Evolutionary conservation across 495 filamentous ascomycete genomes (phyloP), one percentile per base, ranked within the genome.

Genomic region (Rusavskia elegans): DNA sequence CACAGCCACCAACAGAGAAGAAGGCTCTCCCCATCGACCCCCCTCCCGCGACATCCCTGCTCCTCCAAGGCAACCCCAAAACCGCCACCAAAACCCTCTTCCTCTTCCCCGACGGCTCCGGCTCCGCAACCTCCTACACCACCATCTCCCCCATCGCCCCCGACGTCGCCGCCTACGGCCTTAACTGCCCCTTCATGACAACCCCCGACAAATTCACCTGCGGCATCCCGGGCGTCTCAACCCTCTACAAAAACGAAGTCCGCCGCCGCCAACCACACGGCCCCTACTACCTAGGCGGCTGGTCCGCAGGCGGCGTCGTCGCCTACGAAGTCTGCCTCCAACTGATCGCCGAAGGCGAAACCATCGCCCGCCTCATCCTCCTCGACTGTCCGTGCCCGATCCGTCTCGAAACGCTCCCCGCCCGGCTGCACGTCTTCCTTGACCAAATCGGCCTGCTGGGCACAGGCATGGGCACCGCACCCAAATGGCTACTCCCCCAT

Each of bases 261-360:
- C 81, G 78, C 10, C 78, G 85, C 54, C 80, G 85, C 32, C 73
- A 88, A 67, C 79, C 89, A 0, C 74, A 80, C 42, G 87, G 87
- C 1, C 80, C 80, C 5, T 83, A 83, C 64, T 70, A 75, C 59
- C 65, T 83, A 38, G 79, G 79, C 49, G 82, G 75, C 16, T 95
- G 89, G 89, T 87, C 82, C 20, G 88, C 87, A 9, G 89, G 89
- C 48, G 89, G 89, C 40, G 85, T 92, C 35, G 82, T 89, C 56
- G 88, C 88, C 23, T 95, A 86, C 61, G 87, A 93, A 61, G 83
- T 85, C 21, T 79, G 80, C 29, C 79, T 78, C 50, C 81, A 87
- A 55, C 71, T 94, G 9, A 72, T 81, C 56, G 73, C 78, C 45
- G 71, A 74, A 17, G 80, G 80, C 23, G 83, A 90, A 32, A 64